Evolutionary conservation across 257 asterid species (phyloP).

Genomic region (Hygrophila difformis): DNA sequence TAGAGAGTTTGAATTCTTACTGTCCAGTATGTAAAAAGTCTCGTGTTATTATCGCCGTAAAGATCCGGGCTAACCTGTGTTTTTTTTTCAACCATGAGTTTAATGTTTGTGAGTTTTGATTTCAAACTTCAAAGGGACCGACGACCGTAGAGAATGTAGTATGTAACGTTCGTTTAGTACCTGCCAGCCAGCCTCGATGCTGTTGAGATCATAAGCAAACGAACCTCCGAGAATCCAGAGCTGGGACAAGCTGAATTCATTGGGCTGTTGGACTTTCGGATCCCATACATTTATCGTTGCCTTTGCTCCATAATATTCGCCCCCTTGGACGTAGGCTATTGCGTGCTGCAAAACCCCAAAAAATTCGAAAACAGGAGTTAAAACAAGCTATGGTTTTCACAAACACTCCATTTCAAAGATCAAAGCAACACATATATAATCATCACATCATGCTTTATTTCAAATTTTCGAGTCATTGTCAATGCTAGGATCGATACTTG

Average conservation of each 20-base stretch:
- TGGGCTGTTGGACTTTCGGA: constrained; percentile 68
- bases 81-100: no score
- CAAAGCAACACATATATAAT: no score
- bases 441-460: no score
- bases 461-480: no score
- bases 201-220: constrained; percentile 64
- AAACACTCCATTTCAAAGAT: no score
- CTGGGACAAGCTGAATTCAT: constrained; percentile 83
- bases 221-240: constrained; percentile 85
- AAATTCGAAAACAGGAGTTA: constrained; percentile 22
- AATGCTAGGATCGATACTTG: no score
- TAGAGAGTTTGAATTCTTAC: not conserved
- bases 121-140: no score
- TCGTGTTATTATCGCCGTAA: not conserved
- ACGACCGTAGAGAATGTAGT: no score
- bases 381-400: no score
- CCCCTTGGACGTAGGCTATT: constrained; percentile 75
- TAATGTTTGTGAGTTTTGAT: no score
- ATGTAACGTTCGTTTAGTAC: no score
- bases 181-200: constrained; percentile 96
- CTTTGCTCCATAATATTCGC: constrained; percentile 71
- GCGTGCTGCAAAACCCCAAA: constrained; percentile 76
- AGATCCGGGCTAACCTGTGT: not conserved
- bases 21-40: not conserved
- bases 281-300: constrained; percentile 84